A percentile compares a stretch with the other conserved stretches of the same genome.
phyloP scores from a whole-genome alignment of 257 asterid species.

The Thymus mandschuricus region DNA sequence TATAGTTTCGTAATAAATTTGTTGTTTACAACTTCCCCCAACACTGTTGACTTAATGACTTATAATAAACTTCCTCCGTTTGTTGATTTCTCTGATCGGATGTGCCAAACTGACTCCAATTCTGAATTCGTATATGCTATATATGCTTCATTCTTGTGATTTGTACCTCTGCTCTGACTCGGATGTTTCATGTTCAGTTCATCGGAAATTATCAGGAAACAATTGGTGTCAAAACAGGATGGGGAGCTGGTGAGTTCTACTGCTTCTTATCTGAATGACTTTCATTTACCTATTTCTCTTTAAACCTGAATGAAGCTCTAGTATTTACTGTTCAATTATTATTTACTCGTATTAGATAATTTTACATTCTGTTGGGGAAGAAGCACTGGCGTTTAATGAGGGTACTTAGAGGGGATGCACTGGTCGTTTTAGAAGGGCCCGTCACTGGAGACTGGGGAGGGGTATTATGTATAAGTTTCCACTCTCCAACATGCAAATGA shows the following conservation, averaged over 20 bases:
- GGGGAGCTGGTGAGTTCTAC: constrained; percentile 85
- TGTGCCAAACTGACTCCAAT: constrained; percentile 1
- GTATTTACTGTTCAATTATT: no score
- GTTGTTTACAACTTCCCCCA: no score
- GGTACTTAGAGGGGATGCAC: background rate
- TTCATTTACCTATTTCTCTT: constrained; percentile 4
- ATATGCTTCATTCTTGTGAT: constrained; percentile 18
- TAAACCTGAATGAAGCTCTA: constrained; percentile 13
- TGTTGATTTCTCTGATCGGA: constrained; percentile 11
- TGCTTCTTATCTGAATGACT: constrained; percentile 2
- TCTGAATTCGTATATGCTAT: constrained; percentile 6
- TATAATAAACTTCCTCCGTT: background rate
- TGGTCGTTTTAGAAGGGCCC: background rate
- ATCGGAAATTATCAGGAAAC: constrained; percentile 96
- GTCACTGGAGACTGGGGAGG: background rate
- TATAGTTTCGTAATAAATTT: background rate
- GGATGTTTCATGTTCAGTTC: constrained; percentile 56
- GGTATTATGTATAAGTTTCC: background rate
- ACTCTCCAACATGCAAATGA: background rate
- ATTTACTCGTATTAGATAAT: background rate
- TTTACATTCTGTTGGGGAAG: background rate
- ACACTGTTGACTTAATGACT: no score
- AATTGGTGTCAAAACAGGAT: constrained; percentile 75
- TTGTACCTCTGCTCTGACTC: constrained; percentile 41
- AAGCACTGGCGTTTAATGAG: constrained; percentile 11